These are phyloP conservation scores for Lactifluus echinatus DNA, from an alignment of 768 basidiomycete species.

Conservation along the genomic window DNA sequence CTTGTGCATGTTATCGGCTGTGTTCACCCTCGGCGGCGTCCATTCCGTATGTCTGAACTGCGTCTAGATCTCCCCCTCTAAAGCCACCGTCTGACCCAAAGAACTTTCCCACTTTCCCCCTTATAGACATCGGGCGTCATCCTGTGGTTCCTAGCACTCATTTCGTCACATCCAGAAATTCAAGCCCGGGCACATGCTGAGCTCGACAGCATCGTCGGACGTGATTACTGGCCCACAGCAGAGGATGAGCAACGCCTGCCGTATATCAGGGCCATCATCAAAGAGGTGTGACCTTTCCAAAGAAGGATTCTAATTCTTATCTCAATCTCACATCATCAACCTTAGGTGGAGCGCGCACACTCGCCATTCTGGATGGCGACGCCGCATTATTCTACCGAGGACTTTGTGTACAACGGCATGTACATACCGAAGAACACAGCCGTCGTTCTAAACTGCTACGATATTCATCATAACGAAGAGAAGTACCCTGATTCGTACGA, in stretches of 20 bases:
- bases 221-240: conserved; percentile 21
- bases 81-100: not conserved
- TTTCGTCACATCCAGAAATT: conserved; percentile 23
- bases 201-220: conserved; percentile 23
- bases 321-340: not conserved
- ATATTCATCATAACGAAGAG: conserved; percentile 25
- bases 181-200: conserved; percentile 26
- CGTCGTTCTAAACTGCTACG: conserved; percentile 25
- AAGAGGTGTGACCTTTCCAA: conserved; percentile 19
- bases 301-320: not conserved
- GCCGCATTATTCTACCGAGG: conserved; percentile 26
- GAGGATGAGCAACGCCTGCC: conserved; percentile 25
- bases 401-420: conserved; percentile 27
- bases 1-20: conserved; percentile 28
- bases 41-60: conserved; percentile 22
- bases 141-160: conserved; percentile 27
- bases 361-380: conserved; percentile 27
- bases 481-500: conserved; percentile 34
- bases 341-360: conserved; percentile 23
- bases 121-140: conserved; percentile 29
- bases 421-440: conserved; percentile 27
- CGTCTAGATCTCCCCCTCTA: not conserved
- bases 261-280: conserved; percentile 25
- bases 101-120: too few species aligned
- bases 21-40: conserved; percentile 30